Conservation (phyloP, 2,329 filamentous ascomycete genomes). For the Lojkania enalia region DNA sequence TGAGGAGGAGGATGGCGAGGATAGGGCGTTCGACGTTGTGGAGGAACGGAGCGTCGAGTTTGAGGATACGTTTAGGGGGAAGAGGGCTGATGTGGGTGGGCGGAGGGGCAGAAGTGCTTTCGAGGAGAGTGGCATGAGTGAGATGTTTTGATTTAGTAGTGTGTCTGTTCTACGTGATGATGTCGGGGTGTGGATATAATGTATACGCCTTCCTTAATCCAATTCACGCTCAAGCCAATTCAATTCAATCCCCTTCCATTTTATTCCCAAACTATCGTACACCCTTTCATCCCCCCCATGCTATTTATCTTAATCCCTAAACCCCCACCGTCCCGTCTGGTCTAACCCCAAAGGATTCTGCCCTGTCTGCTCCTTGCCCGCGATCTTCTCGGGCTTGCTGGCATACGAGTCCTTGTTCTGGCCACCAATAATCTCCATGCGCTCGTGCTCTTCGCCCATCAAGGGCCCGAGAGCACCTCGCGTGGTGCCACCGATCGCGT, state of each 20-base stretch:
- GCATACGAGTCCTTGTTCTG: constrained; percentile 46
- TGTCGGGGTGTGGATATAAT: too few species aligned
- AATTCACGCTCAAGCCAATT: too few species aligned
- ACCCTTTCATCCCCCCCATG: constrained; percentile 3
- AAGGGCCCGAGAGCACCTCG: constrained; percentile 41
- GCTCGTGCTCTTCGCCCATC: constrained; percentile 40
- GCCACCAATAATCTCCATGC: constrained; percentile 42
- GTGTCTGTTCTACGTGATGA: too few species aligned
- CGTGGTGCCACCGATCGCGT: constrained; percentile 42
- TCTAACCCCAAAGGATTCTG: constrained; percentile 46
- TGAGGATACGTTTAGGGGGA: constrained; percentile 52
- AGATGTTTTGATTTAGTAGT: constrained; percentile 35
- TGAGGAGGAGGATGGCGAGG: constrained; percentile 33
- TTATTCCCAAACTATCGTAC: not conserved
- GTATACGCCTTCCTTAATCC: too few species aligned
- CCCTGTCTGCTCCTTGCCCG: constrained; percentile 45
- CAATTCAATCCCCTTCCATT: not conserved
- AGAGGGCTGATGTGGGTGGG: constrained; percentile 19
- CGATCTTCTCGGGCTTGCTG: constrained; percentile 41
- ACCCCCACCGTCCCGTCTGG: constrained; percentile 43
- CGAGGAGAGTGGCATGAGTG: constrained; percentile 40
- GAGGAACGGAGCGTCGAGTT: constrained; percentile 32
- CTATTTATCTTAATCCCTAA: constrained; percentile 39
- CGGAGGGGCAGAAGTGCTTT: constrained; percentile 21
- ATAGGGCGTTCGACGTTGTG: not conserved